These are phyloP conservation scores for Nitzschia inconspicua DNA, from an alignment of 108 stramenopile genomes.

Conservation along the genomic window DNA sequence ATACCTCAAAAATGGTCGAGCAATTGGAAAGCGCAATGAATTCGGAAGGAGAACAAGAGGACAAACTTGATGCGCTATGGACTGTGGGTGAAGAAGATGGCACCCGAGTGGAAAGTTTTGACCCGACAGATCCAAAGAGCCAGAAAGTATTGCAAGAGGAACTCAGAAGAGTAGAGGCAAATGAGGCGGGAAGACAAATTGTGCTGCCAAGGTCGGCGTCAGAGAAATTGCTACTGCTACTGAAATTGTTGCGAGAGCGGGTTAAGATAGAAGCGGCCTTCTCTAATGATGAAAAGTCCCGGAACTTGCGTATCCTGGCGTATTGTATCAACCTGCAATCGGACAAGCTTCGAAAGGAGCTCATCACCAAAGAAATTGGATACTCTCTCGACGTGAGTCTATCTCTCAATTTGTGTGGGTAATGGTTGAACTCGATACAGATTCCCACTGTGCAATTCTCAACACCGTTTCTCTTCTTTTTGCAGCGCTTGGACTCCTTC, in stretches of 20 bases:
- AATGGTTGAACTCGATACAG: neutral
- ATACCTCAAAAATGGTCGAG: slow-evolving; percentile 11
- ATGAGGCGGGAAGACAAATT: neutral
- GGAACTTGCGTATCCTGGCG: slow-evolving; percentile 72
- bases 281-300: slow-evolving; percentile 60
- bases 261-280: slow-evolving; percentile 86
- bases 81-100: slow-evolving; percentile 62
- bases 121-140: slow-evolving; percentile 65
- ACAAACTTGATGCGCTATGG: slow-evolving; percentile 58
- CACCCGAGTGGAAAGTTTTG: slow-evolving; percentile 67
- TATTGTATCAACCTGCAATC: slow-evolving; percentile 60
- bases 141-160: slow-evolving; percentile 53
- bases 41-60: slow-evolving; percentile 16
- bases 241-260: slow-evolving; percentile 69
- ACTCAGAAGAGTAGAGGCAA: neutral
- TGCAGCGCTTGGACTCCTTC: slow-evolving; percentile 71
- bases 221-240: slow-evolving; percentile 72
- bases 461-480: neutral
- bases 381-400: slow-evolving; percentile 73
- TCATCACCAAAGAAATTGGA: slow-evolving; percentile 72
- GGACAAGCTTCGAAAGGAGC: slow-evolving; percentile 48
- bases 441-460: slow-evolving; percentile 1
- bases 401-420: neutral
- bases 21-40: slow-evolving; percentile 5
- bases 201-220: slow-evolving; percentile 40